phyloP scores from a whole-genome alignment of 169 alveolate genomes.

The Plasmodium reichenowi region DNA sequence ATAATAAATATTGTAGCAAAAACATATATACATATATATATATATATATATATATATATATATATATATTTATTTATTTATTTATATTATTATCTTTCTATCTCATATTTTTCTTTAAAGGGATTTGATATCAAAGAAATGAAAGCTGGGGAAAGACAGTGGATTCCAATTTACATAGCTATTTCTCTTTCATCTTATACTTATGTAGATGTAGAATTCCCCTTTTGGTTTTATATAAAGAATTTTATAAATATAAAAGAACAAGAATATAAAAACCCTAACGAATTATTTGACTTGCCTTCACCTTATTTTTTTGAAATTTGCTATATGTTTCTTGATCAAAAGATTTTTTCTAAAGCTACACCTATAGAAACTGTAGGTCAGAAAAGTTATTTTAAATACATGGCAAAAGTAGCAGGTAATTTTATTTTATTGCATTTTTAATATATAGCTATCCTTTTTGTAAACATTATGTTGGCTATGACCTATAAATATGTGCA shows the following conservation, averaged over 20 bases:
- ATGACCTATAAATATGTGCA: too few relatives aligned
- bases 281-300: constrained; percentile 71
- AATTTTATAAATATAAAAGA: constrained; percentile 68
- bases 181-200: constrained; percentile 65
- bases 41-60: background rate
- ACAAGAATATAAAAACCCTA: constrained; percentile 67
- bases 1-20: background rate
- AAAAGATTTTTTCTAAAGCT: constrained; percentile 65
- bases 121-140: constrained; percentile 68
- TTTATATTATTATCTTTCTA: background rate
- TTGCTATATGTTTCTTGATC: constrained; percentile 75
- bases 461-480: too few relatives aligned
- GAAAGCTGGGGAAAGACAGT: constrained; percentile 77
- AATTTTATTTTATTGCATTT: background rate
- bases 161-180: constrained; percentile 73
- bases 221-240: constrained; percentile 76
- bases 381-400: constrained; percentile 67
- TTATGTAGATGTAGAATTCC: constrained; percentile 75
- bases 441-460: background rate
- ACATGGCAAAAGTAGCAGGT: constrained; percentile 77
- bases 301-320: constrained; percentile 77
- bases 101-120: constrained; percentile 7
- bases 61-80: background rate
- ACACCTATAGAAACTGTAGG: constrained; percentile 78
- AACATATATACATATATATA: background rate